Conservation (phyloP, 1,284 basidiomycete species). For the Trichosporon coremiiforme region DNA sequence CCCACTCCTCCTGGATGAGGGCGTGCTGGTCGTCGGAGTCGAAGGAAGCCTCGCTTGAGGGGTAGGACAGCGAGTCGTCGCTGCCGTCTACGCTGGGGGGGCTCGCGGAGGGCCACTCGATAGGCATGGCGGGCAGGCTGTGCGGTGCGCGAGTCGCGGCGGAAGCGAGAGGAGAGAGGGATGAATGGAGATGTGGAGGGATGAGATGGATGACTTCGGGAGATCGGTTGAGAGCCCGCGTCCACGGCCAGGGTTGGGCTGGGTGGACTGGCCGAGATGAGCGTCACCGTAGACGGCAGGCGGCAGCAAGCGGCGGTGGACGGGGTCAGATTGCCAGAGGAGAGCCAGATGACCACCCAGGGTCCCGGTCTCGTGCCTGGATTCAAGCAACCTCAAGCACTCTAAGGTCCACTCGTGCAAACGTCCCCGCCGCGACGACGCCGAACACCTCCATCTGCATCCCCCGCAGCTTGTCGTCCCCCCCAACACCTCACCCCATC, state of each 20-base stretch:
- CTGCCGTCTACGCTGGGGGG: conserved; percentile 26
- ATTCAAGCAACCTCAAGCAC: background rate
- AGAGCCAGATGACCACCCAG: background rate
- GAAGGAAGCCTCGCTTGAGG: conserved; percentile 60
- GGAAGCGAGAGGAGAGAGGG: background rate
- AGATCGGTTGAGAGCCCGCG: background rate
- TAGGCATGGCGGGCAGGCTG: conserved; percentile 37
- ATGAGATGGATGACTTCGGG: background rate
- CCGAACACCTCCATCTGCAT: background rate
- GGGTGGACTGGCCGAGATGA: background rate
- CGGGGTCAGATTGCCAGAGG: background rate
- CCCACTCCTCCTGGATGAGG: conserved; percentile 85
- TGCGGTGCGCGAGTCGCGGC: background rate
- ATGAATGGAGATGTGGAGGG: background rate
- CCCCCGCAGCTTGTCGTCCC: background rate
- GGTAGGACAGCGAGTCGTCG: conserved; percentile 46
- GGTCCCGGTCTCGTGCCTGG: conserved; percentile 12
- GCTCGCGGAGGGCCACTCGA: conserved; percentile 39
- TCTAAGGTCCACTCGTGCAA: background rate
- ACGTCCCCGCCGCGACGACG: background rate
- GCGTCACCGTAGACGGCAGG: background rate
- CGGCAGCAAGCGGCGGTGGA: too few species aligned
- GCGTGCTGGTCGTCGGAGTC: conserved; percentile 68
- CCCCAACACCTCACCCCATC: background rate
- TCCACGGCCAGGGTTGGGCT: background rate